Conservation (phyloP, 768 basidiomycete species). For the Hysterangium stoloniferum region DNA sequence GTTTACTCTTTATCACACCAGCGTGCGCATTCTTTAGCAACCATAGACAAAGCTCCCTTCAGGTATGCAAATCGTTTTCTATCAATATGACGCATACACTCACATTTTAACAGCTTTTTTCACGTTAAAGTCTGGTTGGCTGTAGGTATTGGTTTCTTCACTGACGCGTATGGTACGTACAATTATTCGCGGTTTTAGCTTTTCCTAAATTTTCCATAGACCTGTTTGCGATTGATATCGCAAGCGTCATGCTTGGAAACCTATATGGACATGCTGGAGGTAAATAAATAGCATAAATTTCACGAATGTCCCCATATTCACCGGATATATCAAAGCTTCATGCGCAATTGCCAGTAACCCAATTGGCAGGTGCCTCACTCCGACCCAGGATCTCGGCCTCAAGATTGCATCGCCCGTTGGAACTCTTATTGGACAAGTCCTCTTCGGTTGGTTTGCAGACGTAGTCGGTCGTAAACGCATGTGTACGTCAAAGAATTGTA, state of each 20-base stretch:
- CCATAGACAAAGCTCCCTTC: no score
- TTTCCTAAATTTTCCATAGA: background rate
- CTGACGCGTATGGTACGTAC: slow-evolving; percentile 28
- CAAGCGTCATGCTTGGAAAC: no score
- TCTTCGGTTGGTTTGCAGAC: slow-evolving; percentile 41
- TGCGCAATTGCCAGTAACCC: background rate
- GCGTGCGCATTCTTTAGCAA: no score
- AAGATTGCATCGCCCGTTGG: slow-evolving; percentile 38
- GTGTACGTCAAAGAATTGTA: slow-evolving; percentile 18
- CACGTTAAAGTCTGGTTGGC: slow-evolving; percentile 28
- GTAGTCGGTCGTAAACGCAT: slow-evolving; percentile 34
- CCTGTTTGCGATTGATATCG: background rate
- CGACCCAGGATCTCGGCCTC: slow-evolving; percentile 40
- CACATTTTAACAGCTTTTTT: no score
- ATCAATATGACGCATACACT: no score
- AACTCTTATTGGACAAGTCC: slow-evolving; percentile 32
- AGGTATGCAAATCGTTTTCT: no score
- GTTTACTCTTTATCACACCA: no score
- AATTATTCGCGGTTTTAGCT: no score
- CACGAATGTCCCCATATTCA: slow-evolving; percentile 9
- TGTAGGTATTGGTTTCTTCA: slow-evolving; percentile 34
- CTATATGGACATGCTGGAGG: no score
- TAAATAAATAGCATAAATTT: no score
- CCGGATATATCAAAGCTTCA: background rate
- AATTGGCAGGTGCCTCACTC: slow-evolving; percentile 25